These are phyloP conservation scores for Metroxylon sagu DNA, from an alignment of 176 grass and related monocot species.

Conservation along the genomic window DNA sequence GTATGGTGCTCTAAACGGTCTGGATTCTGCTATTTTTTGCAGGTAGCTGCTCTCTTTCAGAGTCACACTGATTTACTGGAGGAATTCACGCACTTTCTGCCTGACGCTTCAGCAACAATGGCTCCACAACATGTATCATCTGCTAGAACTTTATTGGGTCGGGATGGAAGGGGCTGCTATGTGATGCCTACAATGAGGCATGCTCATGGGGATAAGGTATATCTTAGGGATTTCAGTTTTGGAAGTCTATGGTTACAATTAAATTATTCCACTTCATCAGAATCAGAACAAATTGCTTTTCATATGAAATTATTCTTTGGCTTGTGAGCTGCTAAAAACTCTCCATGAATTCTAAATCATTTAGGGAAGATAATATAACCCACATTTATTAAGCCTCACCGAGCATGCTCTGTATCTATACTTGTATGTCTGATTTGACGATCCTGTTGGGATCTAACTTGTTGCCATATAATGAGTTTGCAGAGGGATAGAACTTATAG, in stretches of 20 bases:
- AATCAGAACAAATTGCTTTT: too few relatives aligned
- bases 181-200: slow-evolving; percentile 43
- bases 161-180: slow-evolving; percentile 60
- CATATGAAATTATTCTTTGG: too few relatives aligned
- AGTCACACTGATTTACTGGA: slow-evolving; percentile 87
- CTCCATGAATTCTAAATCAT: too few relatives aligned
- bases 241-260: background rate
- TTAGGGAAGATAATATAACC: too few relatives aligned
- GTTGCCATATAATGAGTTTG: slow-evolving; percentile 16
- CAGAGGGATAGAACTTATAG: slow-evolving; percentile 70
- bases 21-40: slow-evolving; percentile 13
- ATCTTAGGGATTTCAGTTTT: background rate
- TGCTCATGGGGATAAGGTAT: slow-evolving; percentile 66
- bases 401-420: too few relatives aligned
- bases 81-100: slow-evolving; percentile 93
- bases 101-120: slow-evolving; percentile 61
- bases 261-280: too few relatives aligned
- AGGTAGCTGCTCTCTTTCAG: slow-evolving; percentile 74
- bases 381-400: too few relatives aligned
- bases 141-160: slow-evolving; percentile 44
- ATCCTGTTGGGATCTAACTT: background rate
- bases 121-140: slow-evolving; percentile 35
- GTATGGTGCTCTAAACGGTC: too few relatives aligned
- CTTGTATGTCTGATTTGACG: too few relatives aligned
- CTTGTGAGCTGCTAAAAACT: too few relatives aligned